Evolutionary conservation across 2,329 filamentous ascomycete species (phyloP).

Genomic region (Mycosphaerella sp.): DNA sequence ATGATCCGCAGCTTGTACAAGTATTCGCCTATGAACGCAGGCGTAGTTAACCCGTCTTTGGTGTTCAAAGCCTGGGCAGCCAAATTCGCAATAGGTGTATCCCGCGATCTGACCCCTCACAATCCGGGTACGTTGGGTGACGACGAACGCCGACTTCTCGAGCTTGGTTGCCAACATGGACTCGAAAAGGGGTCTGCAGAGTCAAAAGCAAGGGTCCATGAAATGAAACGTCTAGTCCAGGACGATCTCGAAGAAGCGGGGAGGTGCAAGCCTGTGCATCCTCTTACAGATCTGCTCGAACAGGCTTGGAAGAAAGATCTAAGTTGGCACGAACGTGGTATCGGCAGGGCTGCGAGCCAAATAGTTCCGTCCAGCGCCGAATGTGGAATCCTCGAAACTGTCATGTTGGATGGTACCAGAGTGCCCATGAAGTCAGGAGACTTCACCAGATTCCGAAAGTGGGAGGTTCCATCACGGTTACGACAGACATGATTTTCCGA

Average conservation of each 20-base stretch:
- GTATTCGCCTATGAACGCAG: slow-evolving; percentile 1
- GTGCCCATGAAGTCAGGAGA: slow-evolving; percentile 23
- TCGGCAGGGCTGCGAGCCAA: slow-evolving; percentile 7
- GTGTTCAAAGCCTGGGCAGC: slow-evolving; percentile 21
- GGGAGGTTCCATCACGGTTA: slow-evolving; percentile 3
- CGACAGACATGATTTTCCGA: neutral
- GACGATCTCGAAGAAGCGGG: slow-evolving; percentile 6
- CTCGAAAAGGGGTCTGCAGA: neutral
- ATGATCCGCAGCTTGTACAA: slow-evolving; percentile 14
- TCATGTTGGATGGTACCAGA: slow-evolving; percentile 22
- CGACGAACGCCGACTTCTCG: neutral
- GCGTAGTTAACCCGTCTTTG: neutral
- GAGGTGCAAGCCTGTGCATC: slow-evolving; percentile 8
- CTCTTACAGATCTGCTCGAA: slow-evolving; percentile 20
- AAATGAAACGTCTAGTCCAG: neutral
- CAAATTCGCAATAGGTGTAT: slow-evolving; percentile 25
- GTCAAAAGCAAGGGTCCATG: neutral
- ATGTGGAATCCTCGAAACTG: slow-evolving; percentile 14
- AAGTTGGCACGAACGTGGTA: slow-evolving; percentile 18
- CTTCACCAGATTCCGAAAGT: slow-evolving; percentile 3
- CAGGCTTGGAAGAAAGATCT: slow-evolving; percentile 21
- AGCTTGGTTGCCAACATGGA: neutral
- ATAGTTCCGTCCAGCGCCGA: neutral
- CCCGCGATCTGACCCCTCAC: neutral
- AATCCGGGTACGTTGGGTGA: neutral